Percentiles rank a stretch among this genome's conserved stretches.
These are phyloP conservation scores for Lyophyllum atratum DNA, from an alignment of 768 basidiomycete genomes.

Conservation along the genomic window DNA sequence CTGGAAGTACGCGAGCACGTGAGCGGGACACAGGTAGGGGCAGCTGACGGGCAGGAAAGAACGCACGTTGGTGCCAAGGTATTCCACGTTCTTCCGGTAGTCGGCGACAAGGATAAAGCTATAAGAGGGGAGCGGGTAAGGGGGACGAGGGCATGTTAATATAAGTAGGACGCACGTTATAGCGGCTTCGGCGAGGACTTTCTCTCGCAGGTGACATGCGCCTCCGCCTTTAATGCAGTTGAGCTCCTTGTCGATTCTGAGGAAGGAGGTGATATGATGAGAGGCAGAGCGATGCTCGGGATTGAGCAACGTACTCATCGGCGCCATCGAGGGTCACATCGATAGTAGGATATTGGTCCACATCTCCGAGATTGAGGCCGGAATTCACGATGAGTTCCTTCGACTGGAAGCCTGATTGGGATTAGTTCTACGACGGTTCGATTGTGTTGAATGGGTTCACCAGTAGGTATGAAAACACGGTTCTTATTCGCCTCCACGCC, in stretches of 20 bases:
- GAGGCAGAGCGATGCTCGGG: background rate
- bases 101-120: conserved; percentile 94
- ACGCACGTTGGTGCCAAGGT: conserved; percentile 81
- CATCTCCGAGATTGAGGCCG: conserved; percentile 79
- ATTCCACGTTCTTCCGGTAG: conserved; percentile 87
- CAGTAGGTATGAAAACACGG: conserved; percentile 90
- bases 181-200: conserved; percentile 96
- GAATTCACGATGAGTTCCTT: conserved; percentile 90
- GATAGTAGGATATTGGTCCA: conserved; percentile 84
- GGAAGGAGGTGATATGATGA: background rate
- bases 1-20: conserved; percentile 36
- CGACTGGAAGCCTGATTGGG: conserved; percentile 79
- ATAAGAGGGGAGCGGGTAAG: background rate
- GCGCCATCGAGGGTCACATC: conserved; percentile 99
- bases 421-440: conserved; percentile 1
- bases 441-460: conserved; percentile 33
- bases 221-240: conserved; percentile 98
- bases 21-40: background rate
- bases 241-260: conserved; percentile 80
- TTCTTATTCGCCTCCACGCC: conserved; percentile 73
- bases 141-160: conserved; percentile 1
- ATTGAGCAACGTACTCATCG: conserved; percentile 71
- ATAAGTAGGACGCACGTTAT: conserved; percentile 55
- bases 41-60: background rate
- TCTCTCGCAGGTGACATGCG: conserved; percentile 95